Evolutionary conservation across 2,329 filamentous ascomycete species (phyloP), one percentile per base, ranked within the genome.

Genomic region (Dactylellina haptotyla): DNA sequence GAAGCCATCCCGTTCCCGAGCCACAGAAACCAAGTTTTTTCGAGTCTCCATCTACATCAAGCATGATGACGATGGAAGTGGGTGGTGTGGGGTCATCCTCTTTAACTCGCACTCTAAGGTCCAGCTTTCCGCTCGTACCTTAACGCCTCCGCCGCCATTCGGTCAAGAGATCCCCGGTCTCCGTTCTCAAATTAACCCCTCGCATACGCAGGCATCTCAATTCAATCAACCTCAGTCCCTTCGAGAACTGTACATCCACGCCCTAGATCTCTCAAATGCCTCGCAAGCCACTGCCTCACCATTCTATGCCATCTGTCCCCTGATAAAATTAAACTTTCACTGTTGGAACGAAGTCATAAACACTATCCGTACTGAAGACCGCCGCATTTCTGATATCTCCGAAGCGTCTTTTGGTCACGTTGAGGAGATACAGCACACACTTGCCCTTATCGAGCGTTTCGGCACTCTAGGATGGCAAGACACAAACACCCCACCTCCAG

Each of bases 281-380:
- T 34, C 43, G 3, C 14, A 77, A 32, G 74, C 75, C 8, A 43
- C 61, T 6, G 3, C 20, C 6, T 77, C 77, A 4, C 78, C 77
- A 3, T 79, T 78, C 54, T 77, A 77, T 32, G 58, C 74, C 1
- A 58, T 78, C 3, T 76, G 76, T n/a, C 71, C 58, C 26, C 71
- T 79, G 1, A 58, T 79, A 2, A 76, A 76, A 14, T 75, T 78
- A 4, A 78, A 79, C 43, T 77, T 74, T 26, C 77, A 77, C 59
- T 77, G 75, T 59, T 79, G 78, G 78, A 79, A 77, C 50, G 67
- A 77, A 37, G 77, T 79, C 14, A 78, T 79, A n/a, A 77, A 75
- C 9, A 72, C 75, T 12, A 79, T 79, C 48, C 73, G 76, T 2
- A 75, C 77, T 16, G 77, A 78, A 59, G 78, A 79, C 56, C 69